Evolutionary conservation across 1,139 yeast species (phyloP).

Genomic region (Candida neerlandica): DNA sequence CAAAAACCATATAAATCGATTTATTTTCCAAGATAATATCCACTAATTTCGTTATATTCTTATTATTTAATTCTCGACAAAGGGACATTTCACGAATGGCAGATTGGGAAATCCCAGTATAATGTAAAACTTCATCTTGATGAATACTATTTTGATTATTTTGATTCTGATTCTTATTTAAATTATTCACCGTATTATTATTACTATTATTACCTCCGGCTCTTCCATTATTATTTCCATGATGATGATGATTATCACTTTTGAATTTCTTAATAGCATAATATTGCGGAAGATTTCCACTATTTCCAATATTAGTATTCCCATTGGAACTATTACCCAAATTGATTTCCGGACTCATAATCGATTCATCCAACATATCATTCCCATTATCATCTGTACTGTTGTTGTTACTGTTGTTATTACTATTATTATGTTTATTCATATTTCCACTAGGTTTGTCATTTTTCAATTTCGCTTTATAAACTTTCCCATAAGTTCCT

Average conservation of each 20-base stretch:
- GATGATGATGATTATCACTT: constrained; percentile 71
- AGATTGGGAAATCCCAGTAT: constrained; percentile 94
- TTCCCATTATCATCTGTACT: constrained; percentile 1
- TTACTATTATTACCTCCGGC: constrained; percentile 22
- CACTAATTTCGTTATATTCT: constrained; percentile 74
- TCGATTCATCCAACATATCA: constrained; percentile 5
- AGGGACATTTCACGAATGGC: constrained; percentile 96
- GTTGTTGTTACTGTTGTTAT: not conserved
- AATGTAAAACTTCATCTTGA: constrained; percentile 80
- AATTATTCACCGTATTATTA: constrained; percentile 50
- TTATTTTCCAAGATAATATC: constrained; percentile 91
- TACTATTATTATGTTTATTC: not conserved
- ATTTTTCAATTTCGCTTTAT: constrained; percentile 68
- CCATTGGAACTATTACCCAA: not conserved
- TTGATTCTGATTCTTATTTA: not conserved
- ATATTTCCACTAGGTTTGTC: constrained; percentile 16
- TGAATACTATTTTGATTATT: constrained; percentile 38
- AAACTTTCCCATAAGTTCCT: constrained; percentile 97
- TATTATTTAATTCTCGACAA: constrained; percentile 82
- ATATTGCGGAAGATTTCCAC: constrained; percentile 27
- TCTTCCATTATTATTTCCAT: constrained; percentile 31
- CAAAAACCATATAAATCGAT: constrained; percentile 92
- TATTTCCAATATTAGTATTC: not conserved
- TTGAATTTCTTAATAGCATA: constrained; percentile 95
- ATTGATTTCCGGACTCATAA: constrained; percentile 1